phyloP scores from a whole-genome alignment of 1,284 basidiomycete genomes.

The Tilletia setariae region DNA sequence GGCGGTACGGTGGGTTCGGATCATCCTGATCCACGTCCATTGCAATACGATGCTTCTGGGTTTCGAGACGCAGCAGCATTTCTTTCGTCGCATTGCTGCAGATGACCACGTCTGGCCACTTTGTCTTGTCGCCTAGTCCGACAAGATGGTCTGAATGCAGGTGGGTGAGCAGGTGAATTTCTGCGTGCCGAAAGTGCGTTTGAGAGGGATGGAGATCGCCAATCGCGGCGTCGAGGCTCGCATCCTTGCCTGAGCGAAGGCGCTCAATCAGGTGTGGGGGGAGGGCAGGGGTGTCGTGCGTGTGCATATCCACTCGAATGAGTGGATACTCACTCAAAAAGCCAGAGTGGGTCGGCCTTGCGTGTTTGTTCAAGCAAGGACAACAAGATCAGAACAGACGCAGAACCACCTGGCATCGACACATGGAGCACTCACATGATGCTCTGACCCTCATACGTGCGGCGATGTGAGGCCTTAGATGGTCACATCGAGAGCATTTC shows the following conservation, averaged over 20 bases:
- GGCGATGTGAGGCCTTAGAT: no score
- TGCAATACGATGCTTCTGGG: slow-evolving; percentile 31
- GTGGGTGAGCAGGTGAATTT: slow-evolving; percentile 46
- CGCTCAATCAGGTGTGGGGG: neutral
- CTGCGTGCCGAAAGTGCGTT: slow-evolving; percentile 31
- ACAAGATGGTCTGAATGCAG: slow-evolving; percentile 50
- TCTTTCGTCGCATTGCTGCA: slow-evolving; percentile 39
- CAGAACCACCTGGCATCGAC: neutral
- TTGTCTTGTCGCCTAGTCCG: slow-evolving; percentile 35
- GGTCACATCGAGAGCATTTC: no score
- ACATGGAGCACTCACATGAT: no score
- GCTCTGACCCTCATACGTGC: no score
- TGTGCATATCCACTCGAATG: slow-evolving; percentile 35
- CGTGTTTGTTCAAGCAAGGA: neutral
- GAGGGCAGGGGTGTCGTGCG: neutral
- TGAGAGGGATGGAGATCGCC: slow-evolving; percentile 22
- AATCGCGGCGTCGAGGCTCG: slow-evolving; percentile 7
- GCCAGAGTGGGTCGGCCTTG: slow-evolving; percentile 22
- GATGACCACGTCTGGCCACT: slow-evolving; percentile 34
- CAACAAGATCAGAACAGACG: neutral
- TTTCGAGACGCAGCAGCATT: slow-evolving; percentile 40
- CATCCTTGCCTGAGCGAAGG: neutral
- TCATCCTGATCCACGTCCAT: slow-evolving; percentile 24
- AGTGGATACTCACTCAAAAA: slow-evolving; percentile 46
- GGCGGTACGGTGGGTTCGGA: slow-evolving; percentile 33